phyloP scores from a whole-genome alignment of 2,329 filamentous ascomycete genomes.

The Coniochaeta ligniaria region DNA sequence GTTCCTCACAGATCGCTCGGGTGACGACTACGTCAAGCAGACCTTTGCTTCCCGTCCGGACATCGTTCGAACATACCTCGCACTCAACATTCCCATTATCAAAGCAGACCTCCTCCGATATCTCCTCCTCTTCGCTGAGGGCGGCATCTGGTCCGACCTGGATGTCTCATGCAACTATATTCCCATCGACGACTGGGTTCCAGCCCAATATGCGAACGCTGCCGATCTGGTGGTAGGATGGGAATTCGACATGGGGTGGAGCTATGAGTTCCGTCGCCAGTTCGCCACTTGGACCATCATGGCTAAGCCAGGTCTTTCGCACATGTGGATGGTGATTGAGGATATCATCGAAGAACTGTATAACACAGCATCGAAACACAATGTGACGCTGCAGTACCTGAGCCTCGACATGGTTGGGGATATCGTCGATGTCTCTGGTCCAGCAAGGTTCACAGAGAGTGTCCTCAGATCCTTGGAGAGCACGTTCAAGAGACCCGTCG shows the following conservation, averaged over 20 bases:
- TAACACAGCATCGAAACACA: constrained; percentile 1
- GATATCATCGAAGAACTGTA: constrained; percentile 9
- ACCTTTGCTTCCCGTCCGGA: constrained; percentile 30
- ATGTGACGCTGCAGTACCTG: constrained; percentile 4
- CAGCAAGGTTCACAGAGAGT: constrained; percentile 7
- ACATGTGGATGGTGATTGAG: constrained; percentile 12
- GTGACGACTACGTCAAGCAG: constrained; percentile 51
- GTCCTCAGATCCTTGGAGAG: constrained; percentile 6
- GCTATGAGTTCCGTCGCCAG: constrained; percentile 11
- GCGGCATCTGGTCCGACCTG: constrained; percentile 62
- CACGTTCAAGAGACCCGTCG: not conserved
- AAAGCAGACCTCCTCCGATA: constrained; percentile 64
- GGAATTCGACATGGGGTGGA: constrained; percentile 18
- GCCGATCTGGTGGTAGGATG: constrained; percentile 17
- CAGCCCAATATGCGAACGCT: constrained; percentile 7
- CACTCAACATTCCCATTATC: constrained; percentile 28
- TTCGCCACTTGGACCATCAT: constrained; percentile 15
- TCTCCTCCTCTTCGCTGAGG: constrained; percentile 65
- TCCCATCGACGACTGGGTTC: constrained; percentile 27
- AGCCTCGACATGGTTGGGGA: constrained; percentile 5
- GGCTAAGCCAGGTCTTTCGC: constrained; percentile 10
- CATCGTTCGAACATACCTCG: constrained; percentile 14
- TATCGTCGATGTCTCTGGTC: constrained; percentile 8
- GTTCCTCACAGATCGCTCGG: constrained; percentile 18
- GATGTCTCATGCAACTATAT: constrained; percentile 26